Percentiles rank a stretch among this genome's conserved stretches.
Evolutionary conservation across 1,284 basidiomycete species (phyloP).

Genomic region (Thelephora terrestris): DNA sequence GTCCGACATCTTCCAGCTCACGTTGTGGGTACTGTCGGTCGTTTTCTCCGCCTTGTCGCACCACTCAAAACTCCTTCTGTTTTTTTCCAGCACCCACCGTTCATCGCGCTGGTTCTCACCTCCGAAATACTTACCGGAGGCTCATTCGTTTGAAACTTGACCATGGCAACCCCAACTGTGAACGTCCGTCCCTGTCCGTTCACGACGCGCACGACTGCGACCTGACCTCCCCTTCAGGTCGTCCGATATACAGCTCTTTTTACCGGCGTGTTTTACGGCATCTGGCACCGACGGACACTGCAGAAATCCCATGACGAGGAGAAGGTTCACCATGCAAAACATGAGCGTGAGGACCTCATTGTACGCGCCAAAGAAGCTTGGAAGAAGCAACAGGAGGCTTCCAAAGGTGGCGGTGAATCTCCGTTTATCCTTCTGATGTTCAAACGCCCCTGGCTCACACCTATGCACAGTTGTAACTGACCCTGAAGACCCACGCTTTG

Average conservation of each 20-base stretch:
- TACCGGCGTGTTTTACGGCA: constrained; percentile 86
- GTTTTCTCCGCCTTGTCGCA: neutral
- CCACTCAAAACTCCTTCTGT: too few species aligned
- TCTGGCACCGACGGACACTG: constrained; percentile 85
- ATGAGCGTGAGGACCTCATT: constrained; percentile 72
- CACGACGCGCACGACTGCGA: neutral
- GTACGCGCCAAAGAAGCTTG: constrained; percentile 87
- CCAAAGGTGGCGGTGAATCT: constrained; percentile 43
- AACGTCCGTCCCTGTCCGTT: constrained; percentile 17
- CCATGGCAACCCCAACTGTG: constrained; percentile 25
- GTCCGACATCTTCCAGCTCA: neutral
- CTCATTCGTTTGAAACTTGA: constrained; percentile 1
- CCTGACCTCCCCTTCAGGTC: constrained; percentile 48
- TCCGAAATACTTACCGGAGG: too few species aligned
- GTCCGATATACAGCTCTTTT: constrained; percentile 91
- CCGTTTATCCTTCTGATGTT: neutral
- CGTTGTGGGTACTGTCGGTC: neutral
- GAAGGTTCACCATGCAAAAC: constrained; percentile 56
- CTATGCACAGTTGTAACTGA: constrained; percentile 69
- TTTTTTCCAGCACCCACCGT: too few species aligned
- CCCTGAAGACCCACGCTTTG: constrained; percentile 92
- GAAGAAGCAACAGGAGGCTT: constrained; percentile 59
- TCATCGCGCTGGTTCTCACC: too few species aligned
- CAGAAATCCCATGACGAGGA: constrained; percentile 74
- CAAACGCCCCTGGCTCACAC: neutral